Evolutionary conservation across 257 asterid species (phyloP).

Genomic region (Solanum pimpinellifolium): DNA sequence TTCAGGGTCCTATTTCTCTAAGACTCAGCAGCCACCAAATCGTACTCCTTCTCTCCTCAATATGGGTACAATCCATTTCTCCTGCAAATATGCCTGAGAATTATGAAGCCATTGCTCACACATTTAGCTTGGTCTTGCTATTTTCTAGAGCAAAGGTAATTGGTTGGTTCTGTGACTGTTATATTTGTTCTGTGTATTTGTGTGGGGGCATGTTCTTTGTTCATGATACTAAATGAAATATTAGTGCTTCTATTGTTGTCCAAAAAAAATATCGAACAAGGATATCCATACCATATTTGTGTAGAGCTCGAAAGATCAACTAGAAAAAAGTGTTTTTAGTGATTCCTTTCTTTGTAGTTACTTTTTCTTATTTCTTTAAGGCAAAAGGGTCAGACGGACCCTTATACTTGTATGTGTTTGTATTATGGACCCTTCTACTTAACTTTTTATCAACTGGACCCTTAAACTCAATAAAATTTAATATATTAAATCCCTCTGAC

Average conservation of each 20-base stretch:
- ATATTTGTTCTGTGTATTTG: neutral
- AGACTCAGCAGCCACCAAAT: slow-evolving; percentile 95
- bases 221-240: neutral
- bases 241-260: neutral
- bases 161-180: neutral
- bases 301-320: neutral
- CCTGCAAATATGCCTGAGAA: slow-evolving; percentile 83
- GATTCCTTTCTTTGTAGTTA: neutral
- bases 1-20: slow-evolving; percentile 65
- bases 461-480: too few species aligned
- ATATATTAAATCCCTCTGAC: too few species aligned
- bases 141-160: slow-evolving; percentile 87
- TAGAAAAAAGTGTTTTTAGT: neutral
- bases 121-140: slow-evolving; percentile 74
- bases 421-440: too few species aligned
- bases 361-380: neutral
- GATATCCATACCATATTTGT: neutral
- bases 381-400: too few species aligned
- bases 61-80: slow-evolving; percentile 75
- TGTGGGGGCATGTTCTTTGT: neutral
- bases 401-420: too few species aligned
- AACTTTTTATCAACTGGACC: too few species aligned
- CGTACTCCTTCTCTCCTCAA: slow-evolving; percentile 62
- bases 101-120: slow-evolving; percentile 93
- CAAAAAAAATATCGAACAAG: neutral